These are phyloP conservation scores for Caloboletus firmus DNA, from an alignment of 1,284 basidiomycete species.

Conservation along the genomic window DNA sequence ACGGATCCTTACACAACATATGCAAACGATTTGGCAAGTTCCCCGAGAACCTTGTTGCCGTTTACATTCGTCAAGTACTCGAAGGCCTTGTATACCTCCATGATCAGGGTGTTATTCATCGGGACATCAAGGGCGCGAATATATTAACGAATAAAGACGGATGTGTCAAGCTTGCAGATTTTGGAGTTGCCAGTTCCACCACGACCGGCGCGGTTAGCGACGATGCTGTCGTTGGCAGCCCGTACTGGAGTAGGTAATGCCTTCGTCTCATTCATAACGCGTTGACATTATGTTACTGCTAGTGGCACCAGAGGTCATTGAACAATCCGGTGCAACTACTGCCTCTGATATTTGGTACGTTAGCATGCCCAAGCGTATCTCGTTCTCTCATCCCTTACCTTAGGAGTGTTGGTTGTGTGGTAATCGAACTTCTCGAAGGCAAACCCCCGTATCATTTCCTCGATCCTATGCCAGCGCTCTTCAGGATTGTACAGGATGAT, in stretches of 20 bases:
- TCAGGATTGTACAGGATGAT: slow-evolving; percentile 97
- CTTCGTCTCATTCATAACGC: slow-evolving; percentile 17
- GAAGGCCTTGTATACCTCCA: slow-evolving; percentile 94
- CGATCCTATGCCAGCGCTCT: slow-evolving; percentile 97
- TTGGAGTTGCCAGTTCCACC: slow-evolving; percentile 83
- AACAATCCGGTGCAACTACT: slow-evolving; percentile 94
- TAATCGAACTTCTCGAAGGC: slow-evolving; percentile 94
- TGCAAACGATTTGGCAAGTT: slow-evolving; percentile 98
- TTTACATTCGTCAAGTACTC: slow-evolving; percentile 93
- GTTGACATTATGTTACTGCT: slow-evolving; percentile 20
- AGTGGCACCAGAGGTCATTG: slow-evolving; percentile 98
- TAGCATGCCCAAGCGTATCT: background rate
- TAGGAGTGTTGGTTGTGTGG: slow-evolving; percentile 93
- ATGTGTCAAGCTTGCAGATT: slow-evolving; percentile 93
- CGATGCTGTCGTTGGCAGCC: slow-evolving; percentile 92
- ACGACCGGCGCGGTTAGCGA: slow-evolving; percentile 72
- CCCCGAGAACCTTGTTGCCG: slow-evolving; percentile 92
- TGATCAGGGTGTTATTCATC: slow-evolving; percentile 96
- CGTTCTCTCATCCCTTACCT: slow-evolving; percentile 12
- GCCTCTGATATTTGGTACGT: slow-evolving; percentile 93
- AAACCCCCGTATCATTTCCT: slow-evolving; percentile 95
- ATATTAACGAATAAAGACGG: slow-evolving; percentile 98
- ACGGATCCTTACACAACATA: slow-evolving; percentile 93
- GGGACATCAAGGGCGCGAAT: slow-evolving; percentile 99
- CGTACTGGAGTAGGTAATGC: slow-evolving; percentile 85